Base-by-base conservation (phyloP, 1,139 yeast species). In the Torulaspora globosa region DNA sequence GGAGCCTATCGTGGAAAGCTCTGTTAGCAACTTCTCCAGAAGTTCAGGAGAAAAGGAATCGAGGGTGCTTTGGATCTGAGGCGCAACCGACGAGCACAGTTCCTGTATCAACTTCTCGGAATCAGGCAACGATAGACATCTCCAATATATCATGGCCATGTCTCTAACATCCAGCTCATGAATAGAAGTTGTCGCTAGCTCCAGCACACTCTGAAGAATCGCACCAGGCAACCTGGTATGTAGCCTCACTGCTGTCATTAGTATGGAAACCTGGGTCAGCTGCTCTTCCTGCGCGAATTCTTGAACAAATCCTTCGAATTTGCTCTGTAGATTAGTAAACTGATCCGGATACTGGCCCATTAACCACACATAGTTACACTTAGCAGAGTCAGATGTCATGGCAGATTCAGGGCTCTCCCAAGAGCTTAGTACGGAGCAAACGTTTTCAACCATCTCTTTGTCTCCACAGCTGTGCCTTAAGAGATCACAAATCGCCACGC, bases 81-180 rank as follows among this genome's bases (percentile, higher is more conserved):
- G 95, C 47, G 84, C 70, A 51, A 78, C 78, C 9, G 81, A 72
- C 5, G 52, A 43, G 39, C 66, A 62, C 29, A 64, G 41, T 35
- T 60, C 57, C 26, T 57, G 49, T 28, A 62, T 51, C 27, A 63
- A 40, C 7, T 42, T 46, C 18, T 62, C 65, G 16, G 59, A 51
- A 41, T 57, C 51, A 46, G 79, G 81, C 24, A 84, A 71, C 0
- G 96, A 87, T 48, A 92, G 72, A 48, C 94, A 72, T 63, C 98
- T 80, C 97, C 97, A 92, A 68, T 89, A 92, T 43, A 92, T 78
- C 67, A 83, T 92, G 0, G 97, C 97, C 68, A 92, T 80, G 67
- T 92, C 98, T 60, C 97, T 78, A 33, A 92, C 86, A 66, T 92
- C 98, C 1, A 96, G 85, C 64, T 89, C 89, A 57, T 88, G 95